These are phyloP conservation scores for Aspergillus sp. DNA, from an alignment of 2,329 filamentous ascomycete species.

Conservation along the genomic window DNA sequence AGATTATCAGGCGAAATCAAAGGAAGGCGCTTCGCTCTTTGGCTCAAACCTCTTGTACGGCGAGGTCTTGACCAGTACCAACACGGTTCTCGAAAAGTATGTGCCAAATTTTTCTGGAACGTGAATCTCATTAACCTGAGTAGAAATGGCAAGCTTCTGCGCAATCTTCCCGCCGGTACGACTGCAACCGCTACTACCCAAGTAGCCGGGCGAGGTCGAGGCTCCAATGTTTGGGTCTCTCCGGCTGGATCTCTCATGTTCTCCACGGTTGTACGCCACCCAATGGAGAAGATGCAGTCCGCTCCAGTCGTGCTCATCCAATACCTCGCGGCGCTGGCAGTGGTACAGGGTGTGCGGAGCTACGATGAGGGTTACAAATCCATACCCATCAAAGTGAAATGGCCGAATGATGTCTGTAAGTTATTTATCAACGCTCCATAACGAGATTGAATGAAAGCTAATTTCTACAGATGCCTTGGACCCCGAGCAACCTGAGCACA, in stretches of 20 bases:
- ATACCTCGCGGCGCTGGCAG: slow-evolving; percentile 85
- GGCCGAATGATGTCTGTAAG: slow-evolving; percentile 92
- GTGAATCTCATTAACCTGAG: not conserved
- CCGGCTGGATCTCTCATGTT: slow-evolving; percentile 84
- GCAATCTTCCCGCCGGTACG: slow-evolving; percentile 78
- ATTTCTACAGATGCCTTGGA: slow-evolving; percentile 61
- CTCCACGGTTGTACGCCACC: slow-evolving; percentile 83
- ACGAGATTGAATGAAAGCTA: not conserved
- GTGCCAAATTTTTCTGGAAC: slow-evolving; percentile 11
- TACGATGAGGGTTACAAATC: slow-evolving; percentile 76
- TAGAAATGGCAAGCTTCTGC: slow-evolving; percentile 75
- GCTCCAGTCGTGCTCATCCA: slow-evolving; percentile 91
- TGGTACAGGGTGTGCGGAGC: slow-evolving; percentile 75
- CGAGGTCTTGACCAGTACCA: slow-evolving; percentile 91
- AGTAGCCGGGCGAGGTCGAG: slow-evolving; percentile 82
- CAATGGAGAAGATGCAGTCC: slow-evolving; percentile 66
- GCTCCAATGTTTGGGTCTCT: slow-evolving; percentile 91
- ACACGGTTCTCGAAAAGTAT: slow-evolving; percentile 86
- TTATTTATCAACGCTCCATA: slow-evolving; percentile 5
- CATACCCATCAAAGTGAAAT: slow-evolving; percentile 84
- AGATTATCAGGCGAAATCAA: slow-evolving; percentile 62
- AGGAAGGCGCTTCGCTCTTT: slow-evolving; percentile 62
- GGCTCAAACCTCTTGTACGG: slow-evolving; percentile 80
- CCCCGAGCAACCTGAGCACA: slow-evolving; percentile 51
- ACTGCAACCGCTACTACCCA: slow-evolving; percentile 85